phyloP scores from a whole-genome alignment of 2,329 filamentous ascomycete genomes.

The Venturia oleaginea region DNA sequence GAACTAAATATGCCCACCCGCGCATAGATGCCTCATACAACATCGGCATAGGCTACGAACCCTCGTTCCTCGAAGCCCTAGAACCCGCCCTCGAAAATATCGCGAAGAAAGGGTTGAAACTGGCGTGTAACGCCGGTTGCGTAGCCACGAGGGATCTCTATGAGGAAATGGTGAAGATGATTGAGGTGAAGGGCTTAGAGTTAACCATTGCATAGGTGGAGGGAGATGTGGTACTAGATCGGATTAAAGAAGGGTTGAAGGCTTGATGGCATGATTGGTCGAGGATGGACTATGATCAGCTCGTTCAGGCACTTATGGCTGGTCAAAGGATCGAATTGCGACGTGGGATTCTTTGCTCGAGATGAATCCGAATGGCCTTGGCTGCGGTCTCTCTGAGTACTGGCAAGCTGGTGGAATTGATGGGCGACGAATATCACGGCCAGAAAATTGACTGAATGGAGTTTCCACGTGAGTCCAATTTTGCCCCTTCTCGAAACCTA shows the following conservation, averaged over 20 bases:
- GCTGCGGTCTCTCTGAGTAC: conserved; percentile 16
- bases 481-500: not conserved
- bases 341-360: conserved; percentile 17
- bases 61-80: conserved; percentile 8
- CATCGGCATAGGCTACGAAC: conserved; percentile 20
- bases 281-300: conserved; percentile 37
- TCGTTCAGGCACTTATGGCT: conserved; percentile 44
- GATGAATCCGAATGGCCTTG: conserved; percentile 10
- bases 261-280: conserved; percentile 46
- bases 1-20: conserved; percentile 25
- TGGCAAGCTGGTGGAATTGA: conserved; percentile 18
- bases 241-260: not conserved
- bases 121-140: conserved; percentile 10
- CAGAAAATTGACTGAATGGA: conserved; percentile 13
- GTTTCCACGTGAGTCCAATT: not conserved
- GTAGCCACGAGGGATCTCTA: conserved; percentile 12
- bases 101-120: conserved; percentile 11
- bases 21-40: conserved; percentile 19
- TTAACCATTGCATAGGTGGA: conserved; percentile 11
- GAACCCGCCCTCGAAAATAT: conserved; percentile 6
- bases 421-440: conserved; percentile 13
- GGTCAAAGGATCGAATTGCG: conserved; percentile 26
- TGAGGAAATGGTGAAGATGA: conserved; percentile 8
- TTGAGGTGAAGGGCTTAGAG: conserved; percentile 11
- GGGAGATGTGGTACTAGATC: conserved; percentile 8